These are phyloP conservation scores for Podila epigama DNA, from an alignment of 192 early-diverging fungal genomes.

Conservation along the genomic window DNA sequence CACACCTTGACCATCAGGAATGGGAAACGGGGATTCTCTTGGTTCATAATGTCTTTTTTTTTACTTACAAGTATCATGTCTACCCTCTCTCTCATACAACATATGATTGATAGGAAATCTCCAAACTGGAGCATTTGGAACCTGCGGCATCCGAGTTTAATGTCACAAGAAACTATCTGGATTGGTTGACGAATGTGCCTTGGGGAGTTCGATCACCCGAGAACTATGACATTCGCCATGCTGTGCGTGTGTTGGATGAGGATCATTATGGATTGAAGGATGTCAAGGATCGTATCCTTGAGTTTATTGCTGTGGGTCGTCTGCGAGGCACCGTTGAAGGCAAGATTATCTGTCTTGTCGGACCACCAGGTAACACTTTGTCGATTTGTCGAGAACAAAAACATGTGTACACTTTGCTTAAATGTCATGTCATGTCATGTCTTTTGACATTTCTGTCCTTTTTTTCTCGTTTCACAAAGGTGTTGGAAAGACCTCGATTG, in stretches of 20 bases:
- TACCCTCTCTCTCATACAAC: not conserved
- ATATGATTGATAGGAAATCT: slow-evolving; percentile 74
- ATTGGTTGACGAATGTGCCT: slow-evolving; percentile 98
- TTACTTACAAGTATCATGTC: not conserved
- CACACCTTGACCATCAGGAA: not conserved
- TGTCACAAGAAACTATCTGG: slow-evolving; percentile 98
- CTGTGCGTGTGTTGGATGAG: slow-evolving; percentile 90
- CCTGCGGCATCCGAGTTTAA: slow-evolving; percentile 97
- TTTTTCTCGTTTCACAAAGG: slow-evolving; percentile 36
- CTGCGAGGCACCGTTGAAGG: slow-evolving; percentile 96
- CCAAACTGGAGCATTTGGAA: slow-evolving; percentile 92
- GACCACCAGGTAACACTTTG: slow-evolving; percentile 80
- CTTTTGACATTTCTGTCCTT: too few relatives aligned
- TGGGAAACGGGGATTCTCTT: not conserved
- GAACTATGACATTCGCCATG: slow-evolving; percentile 92
- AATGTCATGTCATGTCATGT: too few relatives aligned
- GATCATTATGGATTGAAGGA: slow-evolving; percentile 99
- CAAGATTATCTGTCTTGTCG: slow-evolving; percentile 98
- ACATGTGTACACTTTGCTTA: too few relatives aligned
- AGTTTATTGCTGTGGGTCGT: slow-evolving; percentile 99
- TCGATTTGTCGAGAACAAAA: not conserved
- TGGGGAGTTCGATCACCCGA: slow-evolving; percentile 93
- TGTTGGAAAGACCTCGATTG: slow-evolving; percentile 98
- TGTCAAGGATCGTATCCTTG: slow-evolving; percentile 98
- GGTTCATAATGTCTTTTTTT: not conserved